Base-by-base conservation (phyloP, 768 basidiomycete genomes). In the Mycena albidolilacea region DNA sequence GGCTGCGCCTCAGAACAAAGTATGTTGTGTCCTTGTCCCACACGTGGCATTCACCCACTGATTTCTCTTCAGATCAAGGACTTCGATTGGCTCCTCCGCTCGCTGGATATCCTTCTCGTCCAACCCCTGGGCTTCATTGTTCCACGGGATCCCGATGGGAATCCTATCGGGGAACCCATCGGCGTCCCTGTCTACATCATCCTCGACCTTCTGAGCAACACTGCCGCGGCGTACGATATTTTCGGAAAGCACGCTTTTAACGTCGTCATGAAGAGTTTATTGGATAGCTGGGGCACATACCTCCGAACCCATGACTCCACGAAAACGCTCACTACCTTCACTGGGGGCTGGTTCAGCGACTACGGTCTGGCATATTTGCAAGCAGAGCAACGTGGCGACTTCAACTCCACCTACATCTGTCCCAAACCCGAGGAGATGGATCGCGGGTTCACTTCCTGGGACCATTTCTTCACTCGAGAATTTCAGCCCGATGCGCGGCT, bases 371-470 rank as follows among this genome's bases (percentile, higher is more conserved):
- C 23, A 2, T 23, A 23, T 23, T 23, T 23, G 23, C 23, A 23
- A 23, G 23, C 23, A 23, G 23, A 23, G 23, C 23, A 23, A 2
- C 23, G 23, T 23, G 59, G 59, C 21, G 41, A 61, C 1, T 61
- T 61, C 59, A 23, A 61, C 39, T n/a, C 59, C 10, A 61, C 59
- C 59, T 61, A 43, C 39, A 19, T 61, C 41, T 61, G 39, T 61
- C 59, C 46, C 46, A 2, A 61, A 21, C 59, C 59, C n/a, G 11
- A 10, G 7, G 3, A 61, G 59, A n/a, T 74, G 7, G 3, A 88
- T 71, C 80, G 85, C 72, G 90, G 91, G 0, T 89, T 80, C 78
- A 4, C 30, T 30, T 39, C 60, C 4, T 19, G 60, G 11, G 41
- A 10, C 41, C 2, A 43, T 2, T 43, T 43, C 41, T 43, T 43